Conservation (phyloP, 139 green algal species). For the Micromonas pusilla region DNA sequence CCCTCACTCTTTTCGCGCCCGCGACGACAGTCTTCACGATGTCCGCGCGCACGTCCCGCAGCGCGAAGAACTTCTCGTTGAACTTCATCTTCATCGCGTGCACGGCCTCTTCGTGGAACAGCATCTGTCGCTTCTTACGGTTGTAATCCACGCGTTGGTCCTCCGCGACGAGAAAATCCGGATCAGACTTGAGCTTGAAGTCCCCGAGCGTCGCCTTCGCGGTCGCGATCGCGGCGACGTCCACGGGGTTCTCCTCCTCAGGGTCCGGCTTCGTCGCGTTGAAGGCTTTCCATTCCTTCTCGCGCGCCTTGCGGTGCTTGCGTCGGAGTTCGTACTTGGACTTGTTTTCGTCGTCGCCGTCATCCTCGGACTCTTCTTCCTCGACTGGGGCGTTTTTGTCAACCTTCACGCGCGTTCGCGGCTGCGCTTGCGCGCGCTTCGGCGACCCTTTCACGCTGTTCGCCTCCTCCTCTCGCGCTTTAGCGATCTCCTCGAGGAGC, state of each 20-base stretch:
- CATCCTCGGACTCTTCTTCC: neutral
- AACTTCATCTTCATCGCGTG: conserved; percentile 49
- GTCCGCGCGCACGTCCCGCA: conserved; percentile 52
- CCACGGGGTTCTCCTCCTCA: conserved; percentile 53
- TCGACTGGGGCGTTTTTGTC: no score
- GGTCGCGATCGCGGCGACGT: conserved; percentile 50
- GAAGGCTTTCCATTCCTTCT: conserved; percentile 62
- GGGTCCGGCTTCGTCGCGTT: conserved; percentile 57
- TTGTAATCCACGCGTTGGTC: conserved; percentile 53
- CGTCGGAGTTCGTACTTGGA: conserved; percentile 5
- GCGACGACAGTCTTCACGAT: conserved; percentile 28
- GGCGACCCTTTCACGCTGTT: no score
- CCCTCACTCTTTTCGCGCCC: conserved; percentile 25
- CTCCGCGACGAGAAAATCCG: conserved; percentile 59
- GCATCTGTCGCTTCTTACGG: conserved; percentile 58
- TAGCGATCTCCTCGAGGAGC: neutral
- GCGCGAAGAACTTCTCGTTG: conserved; percentile 57
- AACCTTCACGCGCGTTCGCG: no score
- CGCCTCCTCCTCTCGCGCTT: no score
- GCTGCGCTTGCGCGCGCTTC: no score
- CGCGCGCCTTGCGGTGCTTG: conserved; percentile 50
- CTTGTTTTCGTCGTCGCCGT: neutral
- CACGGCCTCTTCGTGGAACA: conserved; percentile 56
- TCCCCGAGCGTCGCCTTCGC: conserved; percentile 62
- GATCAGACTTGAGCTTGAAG: conserved; percentile 75